These are phyloP conservation scores for Wilcoxina mikolae DNA, from an alignment of 495 filamentous ascomycete species.

Conservation along the genomic window DNA sequence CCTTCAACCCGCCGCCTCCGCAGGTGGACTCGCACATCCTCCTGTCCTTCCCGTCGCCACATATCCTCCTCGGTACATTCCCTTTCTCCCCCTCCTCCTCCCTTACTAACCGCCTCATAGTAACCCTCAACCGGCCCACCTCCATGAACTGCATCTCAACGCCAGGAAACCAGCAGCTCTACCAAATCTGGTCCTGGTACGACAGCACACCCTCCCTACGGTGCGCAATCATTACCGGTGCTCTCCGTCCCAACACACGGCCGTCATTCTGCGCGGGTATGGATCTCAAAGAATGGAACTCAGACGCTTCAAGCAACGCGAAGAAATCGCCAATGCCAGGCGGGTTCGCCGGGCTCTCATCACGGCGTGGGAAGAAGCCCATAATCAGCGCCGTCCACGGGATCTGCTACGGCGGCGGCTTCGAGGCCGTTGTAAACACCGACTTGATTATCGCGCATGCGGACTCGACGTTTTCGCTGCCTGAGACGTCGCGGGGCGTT, in stretches of 20 bases:
- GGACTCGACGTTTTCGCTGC: slow-evolving; percentile 44
- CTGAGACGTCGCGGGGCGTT: slow-evolving; percentile 56
- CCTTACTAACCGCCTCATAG: slow-evolving; percentile 32
- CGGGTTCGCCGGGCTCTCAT: slow-evolving; percentile 30
- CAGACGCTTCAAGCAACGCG: not conserved
- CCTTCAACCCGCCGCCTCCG: slow-evolving; percentile 12
- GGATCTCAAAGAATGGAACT: slow-evolving; percentile 38
- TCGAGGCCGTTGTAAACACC: slow-evolving; percentile 56
- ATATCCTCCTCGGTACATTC: slow-evolving; percentile 40
- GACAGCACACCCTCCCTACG: slow-evolving; percentile 42
- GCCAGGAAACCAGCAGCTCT: slow-evolving; percentile 38
- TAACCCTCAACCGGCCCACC: slow-evolving; percentile 46
- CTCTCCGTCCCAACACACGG: slow-evolving; percentile 16
- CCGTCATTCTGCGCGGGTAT: slow-evolving; percentile 46
- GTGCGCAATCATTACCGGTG: slow-evolving; percentile 44
- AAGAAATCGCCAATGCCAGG: not conserved
- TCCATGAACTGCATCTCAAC: slow-evolving; percentile 44
- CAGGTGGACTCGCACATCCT: slow-evolving; percentile 22
- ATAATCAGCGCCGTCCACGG: slow-evolving; percentile 65
- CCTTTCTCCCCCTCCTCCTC: slow-evolving; percentile 64
- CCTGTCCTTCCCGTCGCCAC: slow-evolving; percentile 41
- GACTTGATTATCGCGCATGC: slow-evolving; percentile 50
- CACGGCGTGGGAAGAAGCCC: slow-evolving; percentile 39
- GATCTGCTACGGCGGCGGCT: slow-evolving; percentile 58
- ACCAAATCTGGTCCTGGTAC: slow-evolving; percentile 42